Evolutionary conservation across 495 filamentous ascomycete genomes (phyloP), one percentile per base, ranked within the genome.

Genomic region (Penicillium herquei): DNA sequence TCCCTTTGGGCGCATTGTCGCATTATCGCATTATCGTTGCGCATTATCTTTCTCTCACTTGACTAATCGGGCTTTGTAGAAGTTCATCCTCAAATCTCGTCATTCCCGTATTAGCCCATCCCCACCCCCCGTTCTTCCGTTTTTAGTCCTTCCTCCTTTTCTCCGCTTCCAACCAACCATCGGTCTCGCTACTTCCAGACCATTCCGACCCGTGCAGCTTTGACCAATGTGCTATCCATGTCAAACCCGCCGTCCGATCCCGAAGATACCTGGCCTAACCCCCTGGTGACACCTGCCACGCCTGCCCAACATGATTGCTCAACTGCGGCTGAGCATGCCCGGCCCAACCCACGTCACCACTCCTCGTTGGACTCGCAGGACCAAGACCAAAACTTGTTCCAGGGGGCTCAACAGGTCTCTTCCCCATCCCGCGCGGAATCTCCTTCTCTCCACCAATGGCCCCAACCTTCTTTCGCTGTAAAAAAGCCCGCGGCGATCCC

Each of bases 191-290:
- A 54, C 59, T 69, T 65, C 62, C 63, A 49, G 62, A 64, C 66
- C 55, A 54, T 66, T 63, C 64, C 65, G 58, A 64, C 63, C 21
- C 62, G 56, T 65, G 65, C 56, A 67, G 58, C 40, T 63, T 62
- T 74, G 70, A 77, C 78, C 78, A 77, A 81, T 82, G 79, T 78
- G 66, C 69, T 73, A 69, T 71, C 69, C 79, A 82, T 82, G 79
- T 82, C 79, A 80, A 80, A 68, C 34, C 67, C 74, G 71, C 69
- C 71, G 70, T 68, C 70, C 70, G 76, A 71, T 69, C 64, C 77
- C 69, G 72, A 73, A 66, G 63, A 77, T 63, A 67, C 70, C 69
- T 67, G 69, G 72, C 74, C 73, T 70, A 66, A 64, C 69, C 66
- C 73, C 68, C 68, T 73, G 77, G 71, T 81, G 75, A 79, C 77